These are phyloP conservation scores for Candida taoyuanica DNA, from an alignment of 805 yeast species.

Conservation along the genomic window DNA sequence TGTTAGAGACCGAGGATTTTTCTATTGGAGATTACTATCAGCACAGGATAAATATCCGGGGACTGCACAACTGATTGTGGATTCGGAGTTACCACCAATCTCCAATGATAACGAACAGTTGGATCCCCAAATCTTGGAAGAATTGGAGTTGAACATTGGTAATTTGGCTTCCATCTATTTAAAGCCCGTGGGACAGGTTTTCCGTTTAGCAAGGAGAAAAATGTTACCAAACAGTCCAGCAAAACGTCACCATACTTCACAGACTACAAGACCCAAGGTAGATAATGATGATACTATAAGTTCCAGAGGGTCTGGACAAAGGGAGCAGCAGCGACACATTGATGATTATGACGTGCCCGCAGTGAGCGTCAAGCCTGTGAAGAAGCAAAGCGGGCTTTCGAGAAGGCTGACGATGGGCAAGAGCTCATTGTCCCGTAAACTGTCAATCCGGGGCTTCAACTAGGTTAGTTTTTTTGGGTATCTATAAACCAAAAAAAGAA, in stretches of 20 bases:
- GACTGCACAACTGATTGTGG: conserved; percentile 48
- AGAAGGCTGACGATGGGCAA: conserved; percentile 31
- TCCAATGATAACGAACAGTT: conserved; percentile 62
- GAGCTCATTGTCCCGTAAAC: conserved; percentile 33
- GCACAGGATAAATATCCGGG: conserved; percentile 36
- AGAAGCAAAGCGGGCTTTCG: conserved; percentile 30
- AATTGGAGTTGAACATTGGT: conserved; percentile 77
- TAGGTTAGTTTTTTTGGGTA: background rate
- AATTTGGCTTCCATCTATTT: conserved; percentile 77
- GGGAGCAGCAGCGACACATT: conserved; percentile 23
- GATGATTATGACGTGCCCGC: conserved; percentile 38
- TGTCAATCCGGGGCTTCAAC: conserved; percentile 27
- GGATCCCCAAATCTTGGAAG: conserved; percentile 69
- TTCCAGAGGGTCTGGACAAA: background rate
- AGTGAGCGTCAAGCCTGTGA: conserved; percentile 31
- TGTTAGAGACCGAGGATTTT: conserved; percentile 75
- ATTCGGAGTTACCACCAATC: conserved; percentile 58
- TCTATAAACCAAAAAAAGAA: too few species aligned
- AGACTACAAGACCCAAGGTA: too few species aligned
- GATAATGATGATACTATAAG: too few species aligned
- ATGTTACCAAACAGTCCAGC: conserved; percentile 48
- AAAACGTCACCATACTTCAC: conserved; percentile 9
- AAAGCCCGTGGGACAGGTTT: conserved; percentile 78
- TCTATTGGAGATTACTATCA: conserved; percentile 80
- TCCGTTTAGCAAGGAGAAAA: conserved; percentile 56